Percentiles rank a stretch among this genome's conserved stretches.
Conservation (phyloP, 140 eudicot species). For the Anethum foeniculum region DNA sequence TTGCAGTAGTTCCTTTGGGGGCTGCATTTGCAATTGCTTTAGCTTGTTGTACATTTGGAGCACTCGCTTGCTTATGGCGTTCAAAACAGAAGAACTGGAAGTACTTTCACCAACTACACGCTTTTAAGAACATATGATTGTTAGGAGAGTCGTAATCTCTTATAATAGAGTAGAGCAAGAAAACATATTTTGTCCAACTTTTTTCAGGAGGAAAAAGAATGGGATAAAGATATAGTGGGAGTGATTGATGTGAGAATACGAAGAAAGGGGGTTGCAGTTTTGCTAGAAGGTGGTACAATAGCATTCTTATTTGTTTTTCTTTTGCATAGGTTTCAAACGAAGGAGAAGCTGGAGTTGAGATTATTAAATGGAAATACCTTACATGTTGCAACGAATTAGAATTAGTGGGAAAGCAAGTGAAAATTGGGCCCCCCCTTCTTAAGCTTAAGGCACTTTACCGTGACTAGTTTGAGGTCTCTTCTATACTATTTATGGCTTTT, state of each 20-base stretch:
- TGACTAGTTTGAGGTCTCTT: conserved; percentile 24
- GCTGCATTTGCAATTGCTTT: conserved; percentile 85
- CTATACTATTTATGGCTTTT: conserved; percentile 17
- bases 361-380: neutral
- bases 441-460: neutral
- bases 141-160: conserved; percentile 18
- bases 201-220: neutral
- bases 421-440: neutral
- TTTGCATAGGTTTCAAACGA: conserved; percentile 53
- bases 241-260: neutral
- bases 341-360: conserved; percentile 78
- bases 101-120: conserved; percentile 61
- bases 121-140: conserved; percentile 64
- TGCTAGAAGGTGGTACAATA: conserved; percentile 24
- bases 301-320: conserved; percentile 27
- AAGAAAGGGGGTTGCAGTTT: conserved; percentile 16
- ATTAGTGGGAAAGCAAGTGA: conserved; percentile 15
- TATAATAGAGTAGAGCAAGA: conserved; percentile 14
- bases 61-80: conserved; percentile 93
- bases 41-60: conserved; percentile 95
- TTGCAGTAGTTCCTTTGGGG: conserved; percentile 71
- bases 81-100: conserved; percentile 88
- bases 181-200: neutral
- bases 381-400: neutral
- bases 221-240: neutral